Conservation (phyloP, 2,329 filamentous ascomycete genomes). For the Fusarium sp. region DNA sequence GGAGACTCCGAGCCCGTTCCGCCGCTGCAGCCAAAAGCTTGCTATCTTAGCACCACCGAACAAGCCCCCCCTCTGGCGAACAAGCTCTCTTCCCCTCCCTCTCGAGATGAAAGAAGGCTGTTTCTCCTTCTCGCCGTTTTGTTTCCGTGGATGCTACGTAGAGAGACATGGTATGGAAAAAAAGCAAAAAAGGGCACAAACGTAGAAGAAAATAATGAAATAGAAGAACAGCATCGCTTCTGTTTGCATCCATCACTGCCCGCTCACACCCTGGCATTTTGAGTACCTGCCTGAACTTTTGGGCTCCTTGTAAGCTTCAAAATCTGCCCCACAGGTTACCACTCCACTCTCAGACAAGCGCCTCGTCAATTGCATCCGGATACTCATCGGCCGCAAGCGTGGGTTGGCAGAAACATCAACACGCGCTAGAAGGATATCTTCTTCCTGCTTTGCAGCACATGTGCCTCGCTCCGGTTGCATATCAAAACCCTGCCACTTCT, state of each 20-base stretch:
- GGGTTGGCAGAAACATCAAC: constrained; percentile 29
- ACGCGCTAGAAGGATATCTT: constrained; percentile 11
- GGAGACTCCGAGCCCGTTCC: constrained; percentile 28
- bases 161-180: background rate
- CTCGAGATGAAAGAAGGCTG: background rate
- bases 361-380: constrained; percentile 47
- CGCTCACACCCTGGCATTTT: constrained; percentile 27
- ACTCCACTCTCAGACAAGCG: constrained; percentile 42
- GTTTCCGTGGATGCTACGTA: background rate
- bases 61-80: constrained; percentile 17
- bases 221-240: constrained; percentile 23
- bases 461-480: constrained; percentile 37
- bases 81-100: constrained; percentile 6
- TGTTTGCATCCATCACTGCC: constrained; percentile 16
- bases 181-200: background rate
- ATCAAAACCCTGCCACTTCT: constrained; percentile 17
- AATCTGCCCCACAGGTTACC: constrained; percentile 36
- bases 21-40: constrained; percentile 31
- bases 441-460: constrained; percentile 29
- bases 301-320: constrained; percentile 25
- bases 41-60: constrained; percentile 22
- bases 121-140: background rate
- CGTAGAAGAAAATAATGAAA: constrained; percentile 17
- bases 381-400: constrained; percentile 28
- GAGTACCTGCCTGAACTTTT: constrained; percentile 16